Evolutionary conservation across 2,329 filamentous ascomycete genomes (phyloP), one percentile per base, ranked within the genome.

Genomic region (Ambrosiella xylebori): DNA sequence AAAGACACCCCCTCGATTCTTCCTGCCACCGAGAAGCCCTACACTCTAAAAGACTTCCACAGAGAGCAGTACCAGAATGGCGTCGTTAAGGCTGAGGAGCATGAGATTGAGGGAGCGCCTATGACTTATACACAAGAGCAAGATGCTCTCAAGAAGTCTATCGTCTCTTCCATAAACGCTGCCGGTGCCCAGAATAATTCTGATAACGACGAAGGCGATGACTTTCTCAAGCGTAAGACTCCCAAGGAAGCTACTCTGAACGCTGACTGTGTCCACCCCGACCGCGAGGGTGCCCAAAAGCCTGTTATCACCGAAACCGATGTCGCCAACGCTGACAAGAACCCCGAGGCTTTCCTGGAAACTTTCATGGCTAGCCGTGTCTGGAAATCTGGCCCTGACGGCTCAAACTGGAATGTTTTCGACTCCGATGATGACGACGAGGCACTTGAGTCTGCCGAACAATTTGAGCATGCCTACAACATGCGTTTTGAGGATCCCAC

Each of bases 311-410:
- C 69, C 27, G 75, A 87, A 58, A 65, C 79, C 11, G 85, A 93
- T 64, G 74, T 95, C 49, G 76, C 81, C 53, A 78, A 80, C 60
- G 89, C 93, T 41, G 86, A 95, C 65, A 86, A 88, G 68, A 84
- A 98, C 67, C 93, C 91, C 0, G 91, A 97, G 66, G 85, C 80
- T 0, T 98, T 88, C 68, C 74, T 98, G n/a, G 91, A 88, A 57
- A 95, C 96, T 69, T 98, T 95, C 72, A 81, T 98, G 79, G 80
- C 85, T n/a, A 79, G 90, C 7, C 82, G 90, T 60, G 91, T 90
- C 13, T 98, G 93, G 93, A 79, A 91, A 6, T 81, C 86, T 0
- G 52, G 52, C 19, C 78, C 79, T 8, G 80, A 79, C 56, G 76
- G 75, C 47, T 75, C 79, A 19, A 78, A 78, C 47, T 89, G 87